Percentiles rank a stretch among this genome's conserved stretches.
Conservation (phyloP, 768 basidiomycete genomes). For the Xerocomellus amylosporus region DNA sequence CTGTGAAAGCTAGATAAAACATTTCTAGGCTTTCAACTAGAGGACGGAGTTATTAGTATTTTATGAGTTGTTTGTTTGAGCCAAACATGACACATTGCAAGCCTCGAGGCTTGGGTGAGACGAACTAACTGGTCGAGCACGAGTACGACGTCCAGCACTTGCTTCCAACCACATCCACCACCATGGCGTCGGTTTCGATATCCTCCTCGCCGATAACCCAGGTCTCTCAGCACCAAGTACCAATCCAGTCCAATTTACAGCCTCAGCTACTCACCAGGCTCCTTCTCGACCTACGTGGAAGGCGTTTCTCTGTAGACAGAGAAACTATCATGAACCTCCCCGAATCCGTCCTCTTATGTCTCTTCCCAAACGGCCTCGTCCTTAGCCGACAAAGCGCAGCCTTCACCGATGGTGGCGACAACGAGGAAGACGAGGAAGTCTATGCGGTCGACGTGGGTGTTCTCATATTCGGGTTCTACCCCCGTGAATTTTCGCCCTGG, state of each 20-base stretch:
- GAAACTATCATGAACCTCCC: slow-evolving; percentile 98
- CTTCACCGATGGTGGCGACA: slow-evolving; percentile 68
- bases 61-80: slow-evolving; percentile 27
- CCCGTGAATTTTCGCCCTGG: not conserved
- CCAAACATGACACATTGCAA: slow-evolving; percentile 28
- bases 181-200: slow-evolving; percentile 37
- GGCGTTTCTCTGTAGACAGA: slow-evolving; percentile 90
- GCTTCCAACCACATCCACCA: slow-evolving; percentile 18
- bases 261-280: slow-evolving; percentile 87
- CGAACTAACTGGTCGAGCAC: slow-evolving; percentile 18
- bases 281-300: slow-evolving; percentile 88
- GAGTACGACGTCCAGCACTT: slow-evolving; percentile 8
- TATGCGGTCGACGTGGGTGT: slow-evolving; percentile 92
- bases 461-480: slow-evolving; percentile 5
- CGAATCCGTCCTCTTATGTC: slow-evolving; percentile 91
- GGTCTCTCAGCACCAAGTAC: slow-evolving; percentile 50
- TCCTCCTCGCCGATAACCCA: slow-evolving; percentile 59
- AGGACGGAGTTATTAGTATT: no score
- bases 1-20: not conserved
- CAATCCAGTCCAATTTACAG: slow-evolving; percentile 69
- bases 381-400: slow-evolving; percentile 82
- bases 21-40: not conserved
- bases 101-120: slow-evolving; percentile 33
- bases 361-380: slow-evolving; percentile 97
- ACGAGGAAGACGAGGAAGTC: slow-evolving; percentile 83